Evolutionary conservation across 1,139 yeast species (phyloP), one percentile per base, ranked within the genome.

Genomic region (Yarrowia galli): DNA sequence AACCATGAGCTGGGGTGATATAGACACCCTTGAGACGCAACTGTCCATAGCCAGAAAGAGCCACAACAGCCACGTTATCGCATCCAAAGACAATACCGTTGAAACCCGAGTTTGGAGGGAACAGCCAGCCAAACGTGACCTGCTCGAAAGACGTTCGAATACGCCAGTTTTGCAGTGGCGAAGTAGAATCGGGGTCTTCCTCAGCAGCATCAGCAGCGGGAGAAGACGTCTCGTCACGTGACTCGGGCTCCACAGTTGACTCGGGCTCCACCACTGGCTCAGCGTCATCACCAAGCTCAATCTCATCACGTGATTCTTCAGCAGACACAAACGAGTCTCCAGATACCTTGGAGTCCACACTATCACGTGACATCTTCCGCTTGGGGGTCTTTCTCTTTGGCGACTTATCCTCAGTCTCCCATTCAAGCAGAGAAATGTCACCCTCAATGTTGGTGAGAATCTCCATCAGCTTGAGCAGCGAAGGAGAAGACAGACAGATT

Each of bases 1-100:
- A 9, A 0, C 66, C 71, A 6, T 68, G 69, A 1, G 75, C 75
- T 0, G 80, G 78, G 0, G 78, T 73, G 3, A 76, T 53, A 67
- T 75, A 77, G 72, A 66, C 80, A 70, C 67, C 82, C 73, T 10
- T 81, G 79, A 71, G 82, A 77, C 38, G 81, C 79, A 71, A 80
- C 13, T 71, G 67, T 3, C 75, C 76, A 23, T 69, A 68, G 18
- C 71, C 66, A 1, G 70, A 68, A 2, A 69, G 68, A 4, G 74
- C 70, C 9, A 69, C 69, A 18, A 75, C 69, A 6, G 73, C 72
- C 35, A 75, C 71, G 10, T 69, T 79, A 70, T 89, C 91, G 67
- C 91, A 91, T 0, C 97, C 97, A 60, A 87, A 71, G 54, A 89
- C 87, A n/a, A 91, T 74, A 22, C 97, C 97, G 0, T 88, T 88